Evolutionary conservation across 1,284 basidiomycete genomes (phyloP), one percentile per base, ranked within the genome.

Genomic region (Leccinum fuscescens): DNA sequence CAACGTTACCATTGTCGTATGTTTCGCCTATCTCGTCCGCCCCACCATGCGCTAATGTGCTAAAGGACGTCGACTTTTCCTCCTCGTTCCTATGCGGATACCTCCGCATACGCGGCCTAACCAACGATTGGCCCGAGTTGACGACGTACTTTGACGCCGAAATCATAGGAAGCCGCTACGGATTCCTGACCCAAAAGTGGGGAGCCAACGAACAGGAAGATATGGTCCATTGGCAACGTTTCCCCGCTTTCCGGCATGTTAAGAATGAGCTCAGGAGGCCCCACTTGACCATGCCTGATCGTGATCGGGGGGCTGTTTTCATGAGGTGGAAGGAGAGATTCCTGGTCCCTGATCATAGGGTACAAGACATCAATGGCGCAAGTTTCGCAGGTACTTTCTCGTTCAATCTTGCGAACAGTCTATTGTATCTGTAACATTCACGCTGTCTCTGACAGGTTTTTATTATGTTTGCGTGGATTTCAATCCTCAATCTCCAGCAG

Each of bases 311-410:
- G 5, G 88, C 87, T 20, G 86, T 92, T 27, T 98, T 98, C 73
- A 94, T 98, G 90, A 82, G 96, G 61, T 97, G 95, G 92, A 98
- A 98, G 77, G 96, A 98, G 77, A 84, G 89, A 68, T 98, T 98
- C 75, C 79, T 98, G 61, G 93, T 98, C 12, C 96, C 96, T 8
- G 93, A 96, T 74, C 93, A 96, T 76, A 85, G 89, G 61, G 93
- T 96, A 52, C 87, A 93, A 71, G 94, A 96, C 75, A 97, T 98
- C 74, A 94, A 87, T 68, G 96, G 96, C 31, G 96, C 96, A 4
- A 94, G 92, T 72, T 98, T 96, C 77, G 95, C 94, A 64, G 94
- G 94, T 93, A 67, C 71, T 84, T 78, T 46, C 48, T 8, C 37
- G 22, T 54, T 22, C 55, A 27, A 14, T 37, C 44, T 15, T 29